Base-by-base conservation (phyloP, 768 basidiomycete species). In the Pulveroboletus ravenelii region DNA sequence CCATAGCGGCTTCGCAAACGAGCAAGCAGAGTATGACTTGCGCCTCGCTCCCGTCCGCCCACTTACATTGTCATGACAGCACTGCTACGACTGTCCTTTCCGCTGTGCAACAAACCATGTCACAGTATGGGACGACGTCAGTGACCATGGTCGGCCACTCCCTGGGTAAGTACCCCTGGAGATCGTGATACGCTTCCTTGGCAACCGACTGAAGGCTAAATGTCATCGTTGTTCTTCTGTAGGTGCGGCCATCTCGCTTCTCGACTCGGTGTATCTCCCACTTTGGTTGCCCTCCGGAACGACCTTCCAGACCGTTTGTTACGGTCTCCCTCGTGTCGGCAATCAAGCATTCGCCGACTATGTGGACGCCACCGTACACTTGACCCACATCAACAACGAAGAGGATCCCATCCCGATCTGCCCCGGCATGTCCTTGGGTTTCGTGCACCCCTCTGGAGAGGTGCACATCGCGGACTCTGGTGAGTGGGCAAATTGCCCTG, bases 261-360 rank as follows among this genome's bases (percentile, higher is more conserved):
- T 74, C 7, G 73, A 72, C 39, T 63, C 71, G 1, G 67, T 74
- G 5, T 74, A 68, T 54, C 71, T 74, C 3, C 70, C 64, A 9
- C 65, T 74, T n/a, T 67, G 69, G 56, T 57, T 74, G 6, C 70
- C 70, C 18, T 31, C 54, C 0, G 61, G 58, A 48, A 70, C 62
- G 2, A 60, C 61, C 13, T 66, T 74, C 64, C 43, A 53, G 42
- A 66, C 69, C 7, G 20, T 70, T 29, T 20, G 42, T 14, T 74
- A 69, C 40, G 73, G 72, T 29, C 60, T 74, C 30, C 73, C 71
- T 35, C 62, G 72, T 17, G 72, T 70, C 25, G 81, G 84, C 12
- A 84, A 85, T 64, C 74, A 78, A 59, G 79, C 71, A 2, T 85
- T 84, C 52, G 82, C 81, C 1, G 56, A 81, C 56, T 78, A 76